These are phyloP conservation scores for Turritis glabra DNA, from an alignment of 345 rosid species.

Conservation along the genomic window DNA sequence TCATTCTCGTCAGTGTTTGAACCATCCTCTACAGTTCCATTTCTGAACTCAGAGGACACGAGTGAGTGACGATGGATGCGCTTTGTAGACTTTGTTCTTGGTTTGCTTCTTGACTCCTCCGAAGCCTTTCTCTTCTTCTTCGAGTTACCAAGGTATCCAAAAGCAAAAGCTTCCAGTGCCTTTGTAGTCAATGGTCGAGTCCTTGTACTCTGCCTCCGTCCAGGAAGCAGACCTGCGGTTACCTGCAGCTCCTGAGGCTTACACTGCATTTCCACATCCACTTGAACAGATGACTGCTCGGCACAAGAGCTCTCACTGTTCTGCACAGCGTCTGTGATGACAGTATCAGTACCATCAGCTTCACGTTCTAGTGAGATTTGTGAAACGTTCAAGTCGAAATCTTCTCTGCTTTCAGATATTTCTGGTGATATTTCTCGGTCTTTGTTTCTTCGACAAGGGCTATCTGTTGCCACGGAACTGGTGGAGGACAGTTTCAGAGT, in stretches of 20 bases:
- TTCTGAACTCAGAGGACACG: slow-evolving; percentile 35
- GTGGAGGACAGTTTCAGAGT: slow-evolving; percentile 44
- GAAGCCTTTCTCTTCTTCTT: slow-evolving; percentile 49
- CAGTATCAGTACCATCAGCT: slow-evolving; percentile 27
- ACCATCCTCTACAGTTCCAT: slow-evolving; percentile 34
- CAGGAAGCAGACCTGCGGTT: slow-evolving; percentile 30
- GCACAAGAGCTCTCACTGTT: slow-evolving; percentile 40
- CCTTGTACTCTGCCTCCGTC: slow-evolving; percentile 57
- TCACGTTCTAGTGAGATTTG: slow-evolving; percentile 46
- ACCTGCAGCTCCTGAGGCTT: slow-evolving; percentile 23
- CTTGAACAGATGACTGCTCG: slow-evolving; percentile 32
- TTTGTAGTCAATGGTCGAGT: slow-evolving; percentile 55
- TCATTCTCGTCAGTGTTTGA: slow-evolving; percentile 32
- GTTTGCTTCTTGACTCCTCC: slow-evolving; percentile 37
- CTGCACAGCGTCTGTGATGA: slow-evolving; percentile 32
- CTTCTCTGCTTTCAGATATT: slow-evolving; percentile 36
- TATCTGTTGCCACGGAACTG: slow-evolving; percentile 41
- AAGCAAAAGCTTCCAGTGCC: slow-evolving; percentile 66
- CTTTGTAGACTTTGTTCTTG: slow-evolving; percentile 43
- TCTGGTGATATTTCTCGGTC: slow-evolving; percentile 37
- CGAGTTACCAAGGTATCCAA: slow-evolving; percentile 49
- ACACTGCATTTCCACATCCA: slow-evolving; percentile 35
- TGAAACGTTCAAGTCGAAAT: slow-evolving; percentile 58
- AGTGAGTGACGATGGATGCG: slow-evolving; percentile 37
- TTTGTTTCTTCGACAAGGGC: slow-evolving; percentile 41